phyloP scores from a whole-genome alignment of 108 stramenopile genomes.

The Conticribra weissflogii region DNA sequence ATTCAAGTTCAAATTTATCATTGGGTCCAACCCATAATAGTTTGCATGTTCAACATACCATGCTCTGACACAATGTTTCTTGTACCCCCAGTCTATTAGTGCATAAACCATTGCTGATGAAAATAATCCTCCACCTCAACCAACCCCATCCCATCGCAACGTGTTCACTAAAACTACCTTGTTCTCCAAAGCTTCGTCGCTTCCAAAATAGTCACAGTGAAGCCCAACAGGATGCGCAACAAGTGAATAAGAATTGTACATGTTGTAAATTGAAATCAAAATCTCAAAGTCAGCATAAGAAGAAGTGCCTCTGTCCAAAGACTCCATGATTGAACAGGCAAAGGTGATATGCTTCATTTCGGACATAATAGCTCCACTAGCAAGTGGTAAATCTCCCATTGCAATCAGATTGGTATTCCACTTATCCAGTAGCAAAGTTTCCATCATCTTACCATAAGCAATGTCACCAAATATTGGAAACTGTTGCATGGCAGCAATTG shows the following conservation, averaged over 20 bases:
- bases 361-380: neutral
- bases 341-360: neutral
- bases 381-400: neutral
- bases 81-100: neutral
- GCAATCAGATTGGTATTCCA: neutral
- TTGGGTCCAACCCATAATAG: neutral
- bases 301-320: no score
- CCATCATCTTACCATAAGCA: neutral
- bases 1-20: no score
- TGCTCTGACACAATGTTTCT: neutral
- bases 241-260: no score
- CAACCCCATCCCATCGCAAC: neutral
- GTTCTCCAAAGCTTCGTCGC: neutral
- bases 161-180: neutral
- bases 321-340: neutral
- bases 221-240: neutral
- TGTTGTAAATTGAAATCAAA: no score
- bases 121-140: neutral
- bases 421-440: neutral
- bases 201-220: neutral
- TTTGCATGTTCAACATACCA: neutral
- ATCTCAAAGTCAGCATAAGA: no score
- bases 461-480: neutral
- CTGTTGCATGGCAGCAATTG: neutral
- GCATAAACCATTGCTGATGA: neutral